Evolutionary conservation across 257 asterid genomes (phyloP).

Genomic region (Solanum virginianum): DNA sequence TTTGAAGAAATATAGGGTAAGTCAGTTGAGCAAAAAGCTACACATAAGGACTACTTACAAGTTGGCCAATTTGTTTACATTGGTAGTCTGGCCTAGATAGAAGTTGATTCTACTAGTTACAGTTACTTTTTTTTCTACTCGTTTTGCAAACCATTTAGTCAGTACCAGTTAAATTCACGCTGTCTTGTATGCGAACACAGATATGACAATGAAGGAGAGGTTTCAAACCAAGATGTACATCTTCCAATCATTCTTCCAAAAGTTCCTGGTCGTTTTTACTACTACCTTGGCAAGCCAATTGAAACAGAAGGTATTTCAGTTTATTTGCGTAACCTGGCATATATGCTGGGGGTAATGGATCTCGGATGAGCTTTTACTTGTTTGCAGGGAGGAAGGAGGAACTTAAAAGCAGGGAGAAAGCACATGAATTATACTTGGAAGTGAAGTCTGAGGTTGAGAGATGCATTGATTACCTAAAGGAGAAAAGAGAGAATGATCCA

Average conservation of each 20-base stretch:
- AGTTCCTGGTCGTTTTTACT: slow-evolving; percentile 82
- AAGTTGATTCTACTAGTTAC: not conserved
- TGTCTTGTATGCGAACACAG: slow-evolving; percentile 9
- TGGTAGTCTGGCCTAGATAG: not conserved
- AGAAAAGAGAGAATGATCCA: slow-evolving; percentile 62
- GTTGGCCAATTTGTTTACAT: not conserved
- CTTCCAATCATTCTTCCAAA: slow-evolving; percentile 62
- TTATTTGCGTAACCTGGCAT: not conserved
- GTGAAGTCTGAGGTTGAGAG: slow-evolving; percentile 65
- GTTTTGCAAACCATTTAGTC: not conserved
- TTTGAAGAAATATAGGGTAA: not conserved
- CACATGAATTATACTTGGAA: slow-evolving; percentile 51
- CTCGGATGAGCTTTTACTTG: not conserved
- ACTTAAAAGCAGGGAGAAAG: slow-evolving; percentile 47
- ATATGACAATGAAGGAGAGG: slow-evolving; percentile 44
- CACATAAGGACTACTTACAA: not conserved
- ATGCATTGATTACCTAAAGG: slow-evolving; percentile 46
- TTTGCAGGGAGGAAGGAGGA: slow-evolving; percentile 59
- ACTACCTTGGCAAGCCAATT: slow-evolving; percentile 72
- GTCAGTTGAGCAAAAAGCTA: not conserved
- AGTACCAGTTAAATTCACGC: not conserved
- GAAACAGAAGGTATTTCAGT: slow-evolving; percentile 54
- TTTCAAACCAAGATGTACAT: slow-evolving; percentile 62
- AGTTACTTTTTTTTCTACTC: not conserved
- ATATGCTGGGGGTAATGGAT: not conserved